phyloP scores from a whole-genome alignment of 1,284 basidiomycete genomes.

The Leccinum variabile region DNA sequence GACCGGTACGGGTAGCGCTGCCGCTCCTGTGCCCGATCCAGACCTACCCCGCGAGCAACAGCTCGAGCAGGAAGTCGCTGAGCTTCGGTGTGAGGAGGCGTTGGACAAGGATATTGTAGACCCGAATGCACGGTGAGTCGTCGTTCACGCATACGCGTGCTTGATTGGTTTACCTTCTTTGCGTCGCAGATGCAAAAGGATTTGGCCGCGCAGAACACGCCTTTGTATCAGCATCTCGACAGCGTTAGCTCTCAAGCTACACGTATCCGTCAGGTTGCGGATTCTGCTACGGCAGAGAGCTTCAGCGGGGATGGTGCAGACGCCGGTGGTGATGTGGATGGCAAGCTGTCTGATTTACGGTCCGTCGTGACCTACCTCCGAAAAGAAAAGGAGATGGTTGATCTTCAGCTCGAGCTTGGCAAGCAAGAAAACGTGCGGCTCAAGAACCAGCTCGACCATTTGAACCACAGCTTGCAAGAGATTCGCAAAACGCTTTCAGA shows the following conservation, averaged over 20 bases:
- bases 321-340: slow-evolving; percentile 49
- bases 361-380: slow-evolving; percentile 82
- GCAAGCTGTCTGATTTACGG: slow-evolving; percentile 70
- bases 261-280: slow-evolving; percentile 69
- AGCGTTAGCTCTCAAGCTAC: slow-evolving; percentile 81
- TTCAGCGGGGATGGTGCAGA: slow-evolving; percentile 43
- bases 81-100: slow-evolving; percentile 42
- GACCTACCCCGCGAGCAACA: too few species aligned
- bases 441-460: slow-evolving; percentile 75
- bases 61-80: too few species aligned
- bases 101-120: slow-evolving; percentile 78
- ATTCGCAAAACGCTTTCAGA: slow-evolving; percentile 64
- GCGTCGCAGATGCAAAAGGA: slow-evolving; percentile 64
- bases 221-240: slow-evolving; percentile 84
- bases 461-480: slow-evolving; percentile 70
- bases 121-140: slow-evolving; percentile 61
- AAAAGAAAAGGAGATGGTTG: slow-evolving; percentile 89
- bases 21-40: too few species aligned
- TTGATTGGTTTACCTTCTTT: slow-evolving; percentile 24
- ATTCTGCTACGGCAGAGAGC: slow-evolving; percentile 42
- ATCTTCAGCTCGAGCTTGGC: slow-evolving; percentile 82
- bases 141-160: neutral
- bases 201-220: slow-evolving; percentile 72
- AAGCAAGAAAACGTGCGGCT: slow-evolving; percentile 82
- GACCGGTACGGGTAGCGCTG: too few species aligned